Base-by-base conservation (phyloP, 768 basidiomycete species). In the Gautieria morchelliformis region DNA sequence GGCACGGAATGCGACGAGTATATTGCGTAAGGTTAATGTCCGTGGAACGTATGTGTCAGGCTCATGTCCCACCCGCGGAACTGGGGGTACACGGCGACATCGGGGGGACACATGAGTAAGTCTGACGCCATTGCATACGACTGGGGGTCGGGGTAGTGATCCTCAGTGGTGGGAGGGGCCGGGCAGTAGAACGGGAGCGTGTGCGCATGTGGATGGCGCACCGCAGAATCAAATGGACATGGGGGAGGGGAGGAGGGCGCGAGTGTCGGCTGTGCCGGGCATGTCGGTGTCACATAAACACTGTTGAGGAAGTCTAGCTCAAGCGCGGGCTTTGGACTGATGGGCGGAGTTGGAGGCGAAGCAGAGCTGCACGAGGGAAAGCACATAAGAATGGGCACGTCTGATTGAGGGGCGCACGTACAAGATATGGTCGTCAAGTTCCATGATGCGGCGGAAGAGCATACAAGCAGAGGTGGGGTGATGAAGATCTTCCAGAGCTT, bases 391-490 rank as follows among this genome's bases (percentile, higher is more conserved):
- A 17, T 49, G 27, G 3, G 27, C 48, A n/a, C 4, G 20, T 3
- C 35, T 37, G 17, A n/a, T 44, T 2, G 42, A 17, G 20, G 14
- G 42, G 8, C 8, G n/a, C 6, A 44, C 42, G 9, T 44, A 52
- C 51, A 52, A 52, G 11, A 52, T 52, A 52, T 52, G 51, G 2
- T 52, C 51, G 37, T 86, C 82, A 30, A 86, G 74, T 59, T 83
- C 84, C 59, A 75, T 71, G 60, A 87, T 82, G 27, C 82, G 80
- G 60, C 83, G 78, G 11, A 83, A 70, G 35, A 84, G 71, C 50
- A 73, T 65, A 56, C 84, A 85, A 61, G 5, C 27, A 14, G 56
- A 35, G 24, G 32, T 32, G 15, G n/a, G 8, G 33, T 17, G 19
- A 19, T 52, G 51, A 22, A 40, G 37, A 14, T 3, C 37, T 19